phyloP scores from a whole-genome alignment of 202 grass and related monocot genomes.

The Setaria italica region DNA sequence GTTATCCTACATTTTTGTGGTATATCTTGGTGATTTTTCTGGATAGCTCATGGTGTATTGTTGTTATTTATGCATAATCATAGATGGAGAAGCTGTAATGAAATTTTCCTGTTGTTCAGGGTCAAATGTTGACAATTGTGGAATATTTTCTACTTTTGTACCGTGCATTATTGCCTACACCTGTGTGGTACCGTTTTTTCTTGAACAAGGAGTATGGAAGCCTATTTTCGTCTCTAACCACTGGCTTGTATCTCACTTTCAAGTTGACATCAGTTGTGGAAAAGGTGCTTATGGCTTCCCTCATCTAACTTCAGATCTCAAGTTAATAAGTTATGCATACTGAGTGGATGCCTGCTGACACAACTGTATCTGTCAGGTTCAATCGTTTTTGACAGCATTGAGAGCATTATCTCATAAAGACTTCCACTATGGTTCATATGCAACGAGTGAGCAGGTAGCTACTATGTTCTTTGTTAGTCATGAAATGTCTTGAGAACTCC shows the following conservation, averaged over 20 bases:
- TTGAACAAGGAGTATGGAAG: conserved; percentile 99
- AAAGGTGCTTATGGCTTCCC: conserved; percentile 63
- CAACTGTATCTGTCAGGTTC: conserved; percentile 63
- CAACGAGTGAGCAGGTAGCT: conserved; percentile 94
- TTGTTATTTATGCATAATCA: not conserved
- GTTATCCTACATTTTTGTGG: conserved; percentile 38
- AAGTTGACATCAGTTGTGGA: conserved; percentile 98
- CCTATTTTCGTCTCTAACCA: conserved; percentile 96
- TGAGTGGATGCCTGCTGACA: conserved; percentile 25
- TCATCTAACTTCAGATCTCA: not conserved
- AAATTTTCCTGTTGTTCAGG: conserved; percentile 51
- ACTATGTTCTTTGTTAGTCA: conserved; percentile 7
- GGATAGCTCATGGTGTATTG: conserved; percentile 1
- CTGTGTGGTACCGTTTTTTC: conserved; percentile 98
- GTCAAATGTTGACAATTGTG: conserved; percentile 92
- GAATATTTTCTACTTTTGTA: conserved; percentile 98
- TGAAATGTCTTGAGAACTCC: not conserved
- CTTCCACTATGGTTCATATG: conserved; percentile 85
- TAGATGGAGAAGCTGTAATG: not conserved
- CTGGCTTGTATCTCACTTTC: conserved; percentile 98
- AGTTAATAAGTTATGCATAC: not conserved
- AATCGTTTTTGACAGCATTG: conserved; percentile 86
- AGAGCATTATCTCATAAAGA: conserved; percentile 90
- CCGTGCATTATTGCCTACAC: conserved; percentile 87
- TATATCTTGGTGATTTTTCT: conserved; percentile 18